A percentile compares a stretch with the other conserved stretches of the same genome.
phyloP scores from a whole-genome alignment of 106 monocot species.

The Dioscorea alata region DNA sequence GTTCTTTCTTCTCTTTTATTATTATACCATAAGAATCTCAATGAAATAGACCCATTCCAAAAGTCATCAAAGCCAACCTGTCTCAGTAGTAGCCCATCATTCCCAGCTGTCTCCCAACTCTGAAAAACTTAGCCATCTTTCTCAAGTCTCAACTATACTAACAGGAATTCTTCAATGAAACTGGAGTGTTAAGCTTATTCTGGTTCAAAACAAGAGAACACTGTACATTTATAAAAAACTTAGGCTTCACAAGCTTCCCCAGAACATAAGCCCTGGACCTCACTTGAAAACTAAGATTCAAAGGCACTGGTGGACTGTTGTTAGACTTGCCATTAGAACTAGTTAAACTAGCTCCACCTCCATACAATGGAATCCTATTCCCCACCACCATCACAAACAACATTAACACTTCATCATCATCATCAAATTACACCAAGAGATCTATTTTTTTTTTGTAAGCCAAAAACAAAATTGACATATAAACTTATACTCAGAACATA shows the following conservation, averaged over 20 bases:
- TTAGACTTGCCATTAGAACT: conserved; percentile 6
- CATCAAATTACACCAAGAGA: too few species aligned
- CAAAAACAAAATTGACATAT: too few species aligned
- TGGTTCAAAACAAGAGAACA: conserved; percentile 1
- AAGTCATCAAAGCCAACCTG: too few species aligned
- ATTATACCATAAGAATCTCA: too few species aligned
- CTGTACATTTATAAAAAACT: conserved; percentile 27
- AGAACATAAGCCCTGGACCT: conserved; percentile 76
- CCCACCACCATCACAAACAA: conserved; percentile 59
- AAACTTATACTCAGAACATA: too few species aligned
- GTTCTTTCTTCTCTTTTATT: too few species aligned
- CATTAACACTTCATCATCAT: too few species aligned
- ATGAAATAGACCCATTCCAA: too few species aligned
- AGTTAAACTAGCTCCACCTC: conserved; percentile 42
- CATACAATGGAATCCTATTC: conserved; percentile 60
- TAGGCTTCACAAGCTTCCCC: conserved; percentile 73
- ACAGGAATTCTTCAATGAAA: conserved; percentile 2
- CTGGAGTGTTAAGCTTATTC: conserved; percentile 5
- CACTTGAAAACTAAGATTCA: conserved; percentile 48
- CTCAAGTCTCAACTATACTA: conserved; percentile 2
- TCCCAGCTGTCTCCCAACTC: neutral
- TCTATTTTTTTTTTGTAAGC: too few species aligned
- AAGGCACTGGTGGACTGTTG: conserved; percentile 27
- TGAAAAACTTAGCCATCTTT: neutral
- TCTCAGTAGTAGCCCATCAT: neutral